Percentiles rank a stretch among this genome's conserved stretches.
These are phyloP conservation scores for Multifurca ochricompacta DNA, from an alignment of 768 basidiomycete species.

Conservation along the genomic window DNA sequence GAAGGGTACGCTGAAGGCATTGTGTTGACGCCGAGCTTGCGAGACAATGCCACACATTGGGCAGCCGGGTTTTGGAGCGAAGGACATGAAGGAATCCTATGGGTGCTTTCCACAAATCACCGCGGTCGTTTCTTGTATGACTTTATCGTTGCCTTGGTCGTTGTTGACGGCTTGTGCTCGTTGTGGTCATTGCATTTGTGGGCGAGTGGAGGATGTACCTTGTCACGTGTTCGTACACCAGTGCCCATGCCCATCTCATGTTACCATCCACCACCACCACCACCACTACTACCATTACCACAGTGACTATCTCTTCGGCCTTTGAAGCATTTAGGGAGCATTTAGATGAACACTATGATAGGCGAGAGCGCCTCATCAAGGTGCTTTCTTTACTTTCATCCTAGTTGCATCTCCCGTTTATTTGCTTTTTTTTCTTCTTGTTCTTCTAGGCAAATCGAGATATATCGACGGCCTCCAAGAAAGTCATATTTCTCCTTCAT, in stretches of 20 bases:
- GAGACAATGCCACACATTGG: conserved; percentile 71
- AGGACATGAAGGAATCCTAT: conserved; percentile 35
- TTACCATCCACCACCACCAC: conserved; percentile 1
- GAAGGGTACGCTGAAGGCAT: conserved; percentile 32
- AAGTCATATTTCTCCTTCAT: conserved; percentile 88
- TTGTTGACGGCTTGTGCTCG: not conserved
- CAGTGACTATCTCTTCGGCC: conserved; percentile 24
- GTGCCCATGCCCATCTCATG: no score
- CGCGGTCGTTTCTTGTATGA: not conserved
- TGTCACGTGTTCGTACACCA: conserved; percentile 8
- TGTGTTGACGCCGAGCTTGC: conserved; percentile 38
- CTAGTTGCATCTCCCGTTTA: not conserved
- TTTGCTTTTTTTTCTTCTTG: conserved; percentile 3
- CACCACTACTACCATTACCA: not conserved
- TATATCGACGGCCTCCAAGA: conserved; percentile 87
- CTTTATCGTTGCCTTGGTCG: not conserved
- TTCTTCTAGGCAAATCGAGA: conserved; percentile 64
- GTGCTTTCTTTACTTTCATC: conserved; percentile 31
- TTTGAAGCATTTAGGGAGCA: conserved; percentile 64
- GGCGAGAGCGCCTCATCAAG: conserved; percentile 88
- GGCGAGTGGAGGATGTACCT: not conserved
- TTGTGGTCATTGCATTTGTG: no score
- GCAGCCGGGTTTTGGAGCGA: conserved; percentile 59
- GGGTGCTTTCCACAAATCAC: not conserved
- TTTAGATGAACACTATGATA: conserved; percentile 79